Percentiles rank a stretch among this genome's conserved stretches.
Evolutionary conservation across 306 rosid genomes (phyloP).

Genomic region (Prunus campanulata): DNA sequence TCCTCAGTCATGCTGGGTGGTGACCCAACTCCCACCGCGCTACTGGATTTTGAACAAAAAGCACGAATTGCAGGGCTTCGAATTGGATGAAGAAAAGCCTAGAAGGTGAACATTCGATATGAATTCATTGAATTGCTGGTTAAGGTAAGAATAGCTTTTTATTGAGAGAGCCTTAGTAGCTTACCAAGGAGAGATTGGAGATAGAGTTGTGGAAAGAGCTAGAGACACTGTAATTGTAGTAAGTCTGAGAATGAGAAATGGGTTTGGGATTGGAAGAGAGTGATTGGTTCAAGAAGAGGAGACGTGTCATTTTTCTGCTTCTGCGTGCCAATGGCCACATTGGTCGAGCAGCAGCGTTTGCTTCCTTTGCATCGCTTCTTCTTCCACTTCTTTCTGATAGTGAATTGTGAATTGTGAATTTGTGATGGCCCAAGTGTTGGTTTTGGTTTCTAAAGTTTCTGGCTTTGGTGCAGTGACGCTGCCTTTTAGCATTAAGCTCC

Average conservation of each 20-base stretch:
- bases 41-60: conserved; percentile 30
- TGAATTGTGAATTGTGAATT: neutral
- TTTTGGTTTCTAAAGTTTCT: neutral
- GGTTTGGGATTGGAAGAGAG: conserved; percentile 18
- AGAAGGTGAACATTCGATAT: neutral
- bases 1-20: conserved; percentile 49
- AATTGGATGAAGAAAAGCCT: conserved; percentile 42
- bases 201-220: conserved; percentile 26
- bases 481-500: neutral
- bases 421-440: neutral
- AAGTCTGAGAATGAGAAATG: neutral
- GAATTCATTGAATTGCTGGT: neutral
- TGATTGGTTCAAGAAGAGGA: conserved; percentile 29
- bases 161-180: conserved; percentile 1
- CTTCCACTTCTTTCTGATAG: neutral
- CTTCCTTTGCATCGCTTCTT: conserved; percentile 1
- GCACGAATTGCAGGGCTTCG: conserved; percentile 37
- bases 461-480: neutral
- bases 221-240: conserved; percentile 3
- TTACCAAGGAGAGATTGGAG: conserved; percentile 41
- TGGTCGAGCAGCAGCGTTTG: neutral
- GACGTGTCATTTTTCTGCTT: conserved; percentile 38
- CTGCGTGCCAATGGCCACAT: conserved; percentile 44
- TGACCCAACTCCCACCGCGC: conserved; percentile 13
- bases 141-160: too few species aligned